phyloP scores from a whole-genome alignment of 208 protist species.

The Leishmania martiniquensis region DNA sequence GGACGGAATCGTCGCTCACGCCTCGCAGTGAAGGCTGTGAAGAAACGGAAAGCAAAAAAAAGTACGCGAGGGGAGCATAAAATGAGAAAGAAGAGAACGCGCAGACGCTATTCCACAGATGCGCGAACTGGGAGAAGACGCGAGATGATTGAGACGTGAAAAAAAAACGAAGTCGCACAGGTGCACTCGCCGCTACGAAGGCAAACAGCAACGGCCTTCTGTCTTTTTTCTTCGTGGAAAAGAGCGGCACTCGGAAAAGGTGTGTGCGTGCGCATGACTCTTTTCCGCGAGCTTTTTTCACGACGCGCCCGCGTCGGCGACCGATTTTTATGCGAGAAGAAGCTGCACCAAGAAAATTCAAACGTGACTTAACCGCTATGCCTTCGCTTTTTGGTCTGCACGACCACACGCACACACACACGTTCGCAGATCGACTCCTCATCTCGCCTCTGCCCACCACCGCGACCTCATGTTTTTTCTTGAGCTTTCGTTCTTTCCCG shows the following conservation, averaged over 20 bases:
- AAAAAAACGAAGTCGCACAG: too few species aligned
- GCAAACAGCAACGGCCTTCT: too few species aligned
- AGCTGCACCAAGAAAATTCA: neutral
- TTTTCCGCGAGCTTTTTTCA: neutral
- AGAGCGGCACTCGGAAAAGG: too few species aligned
- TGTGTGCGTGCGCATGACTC: neutral
- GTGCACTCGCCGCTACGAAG: too few species aligned
- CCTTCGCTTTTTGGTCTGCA: neutral
- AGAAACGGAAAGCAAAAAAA: neutral
- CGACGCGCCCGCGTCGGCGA: neutral
- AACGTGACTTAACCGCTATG: neutral
- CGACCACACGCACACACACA: neutral
- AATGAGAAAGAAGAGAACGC: neutral
- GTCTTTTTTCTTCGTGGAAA: too few species aligned
- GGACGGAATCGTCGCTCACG: neutral
- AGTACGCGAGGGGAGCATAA: neutral
- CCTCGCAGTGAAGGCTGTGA: neutral
- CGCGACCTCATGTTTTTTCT: neutral
- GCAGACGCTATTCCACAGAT: too few species aligned
- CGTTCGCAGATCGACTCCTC: too few species aligned
- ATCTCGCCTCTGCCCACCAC: neutral
- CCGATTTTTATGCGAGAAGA: neutral
- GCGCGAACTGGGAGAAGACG: neutral
- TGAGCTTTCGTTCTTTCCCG: neutral
- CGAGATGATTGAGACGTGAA: too few species aligned